phyloP scores from a whole-genome alignment of 768 basidiomycete genomes.

The Boletus coccyginus region DNA sequence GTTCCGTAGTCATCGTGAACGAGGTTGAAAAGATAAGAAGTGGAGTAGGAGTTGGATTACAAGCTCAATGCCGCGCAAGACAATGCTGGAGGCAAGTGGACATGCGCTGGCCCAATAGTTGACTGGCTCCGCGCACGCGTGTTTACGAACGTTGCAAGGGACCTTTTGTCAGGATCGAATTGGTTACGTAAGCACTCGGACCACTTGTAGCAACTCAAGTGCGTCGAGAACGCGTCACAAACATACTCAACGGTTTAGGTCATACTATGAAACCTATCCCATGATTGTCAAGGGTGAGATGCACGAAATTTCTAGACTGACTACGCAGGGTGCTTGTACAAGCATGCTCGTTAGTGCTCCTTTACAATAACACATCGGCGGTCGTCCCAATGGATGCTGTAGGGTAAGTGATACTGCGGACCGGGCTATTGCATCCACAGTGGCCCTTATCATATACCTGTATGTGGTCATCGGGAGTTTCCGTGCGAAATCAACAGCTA shows the following conservation, averaged over 20 bases:
- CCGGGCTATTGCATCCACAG: neutral
- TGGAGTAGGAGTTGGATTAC: neutral
- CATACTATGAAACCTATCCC: constrained; percentile 6
- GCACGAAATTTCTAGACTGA: neutral
- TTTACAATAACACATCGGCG: neutral
- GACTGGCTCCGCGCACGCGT: constrained; percentile 9
- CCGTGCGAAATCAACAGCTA: neutral
- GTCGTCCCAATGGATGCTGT: neutral
- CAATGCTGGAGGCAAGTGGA: neutral
- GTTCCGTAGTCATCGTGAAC: constrained; percentile 18
- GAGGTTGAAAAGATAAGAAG: neutral
- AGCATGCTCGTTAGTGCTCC: neutral
- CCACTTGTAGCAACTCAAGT: constrained; percentile 6
- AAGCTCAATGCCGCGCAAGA: neutral
- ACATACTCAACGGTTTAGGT: neutral
- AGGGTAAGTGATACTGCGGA: neutral
- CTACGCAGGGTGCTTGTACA: neutral
- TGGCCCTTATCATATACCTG: neutral
- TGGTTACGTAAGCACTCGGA: constrained; percentile 9
- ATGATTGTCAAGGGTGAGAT: neutral
- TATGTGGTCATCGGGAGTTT: neutral
- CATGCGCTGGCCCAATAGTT: neutral
- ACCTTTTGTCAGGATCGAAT: neutral
- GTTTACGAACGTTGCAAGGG: neutral
- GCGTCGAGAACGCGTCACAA: neutral